Base-by-base conservation (phyloP, 148 eudicot species). In the Amaranthus palmeri region DNA sequence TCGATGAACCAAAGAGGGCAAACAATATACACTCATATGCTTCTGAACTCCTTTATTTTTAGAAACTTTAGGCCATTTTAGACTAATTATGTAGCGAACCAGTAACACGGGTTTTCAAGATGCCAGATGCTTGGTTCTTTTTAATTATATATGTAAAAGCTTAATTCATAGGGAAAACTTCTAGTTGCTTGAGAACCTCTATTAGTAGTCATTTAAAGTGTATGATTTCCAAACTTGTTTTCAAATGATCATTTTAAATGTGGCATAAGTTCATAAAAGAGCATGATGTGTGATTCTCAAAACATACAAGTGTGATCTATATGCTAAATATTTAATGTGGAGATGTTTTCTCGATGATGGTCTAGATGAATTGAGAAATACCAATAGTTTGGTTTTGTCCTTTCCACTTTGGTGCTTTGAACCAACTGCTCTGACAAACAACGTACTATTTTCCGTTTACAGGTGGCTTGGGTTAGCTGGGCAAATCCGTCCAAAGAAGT, bases 381-480 rank as follows among this genome's bases (percentile, higher is more conserved):
- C 8, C 68, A 36, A 47, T 47, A 65, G 47, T 4, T 43, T 62
- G 48, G 4, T 45, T 64, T 45, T 45, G 36, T n/a, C 18, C 6
- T 64, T 45, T 48, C 7, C 4, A 46, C 11, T 46, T 14, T 12
- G 10, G 49, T 54, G 58, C n/a, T 54, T 54, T 15, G 4, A 48
- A 42, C 66, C 54, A 14, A 59, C 0, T 43, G 69, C 61, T 50
- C 47, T 40, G 42, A 47, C 42, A 56, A 52, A 45, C 54, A 43
- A 67, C 8, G 15, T 69, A 18, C 54, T 36, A 6, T 65, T 61
- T 10, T 52, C 63, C n/a, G 49, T 74, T 70, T 58, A 56, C 64
- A 92, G 97, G 96, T 88, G 96, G 97, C 50, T 85, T 77, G 96
- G 88, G 63, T 73, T 92, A 50, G 79, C 78, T 67, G 92, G 88